phyloP scores from a whole-genome alignment of 1,284 basidiomycete species.

The Sanghuangporus baumii region DNA sequence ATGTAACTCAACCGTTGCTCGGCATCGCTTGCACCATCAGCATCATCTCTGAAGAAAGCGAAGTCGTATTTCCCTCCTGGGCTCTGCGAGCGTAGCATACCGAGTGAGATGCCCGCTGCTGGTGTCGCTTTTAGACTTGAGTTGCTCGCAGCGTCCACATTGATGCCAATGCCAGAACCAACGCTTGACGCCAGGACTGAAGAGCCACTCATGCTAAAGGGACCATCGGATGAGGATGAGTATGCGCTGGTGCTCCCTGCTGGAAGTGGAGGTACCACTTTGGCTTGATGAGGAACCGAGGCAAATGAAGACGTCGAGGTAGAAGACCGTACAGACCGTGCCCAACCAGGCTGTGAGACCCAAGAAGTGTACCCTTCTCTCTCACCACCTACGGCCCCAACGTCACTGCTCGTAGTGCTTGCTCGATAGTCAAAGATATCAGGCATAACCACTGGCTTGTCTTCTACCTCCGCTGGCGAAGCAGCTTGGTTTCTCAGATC shows the following conservation, averaged over 20 bases:
- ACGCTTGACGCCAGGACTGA: not conserved
- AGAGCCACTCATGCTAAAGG: not conserved
- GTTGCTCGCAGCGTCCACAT: not conserved
- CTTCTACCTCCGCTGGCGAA: not conserved
- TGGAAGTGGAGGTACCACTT: no score
- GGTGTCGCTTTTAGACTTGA: not conserved
- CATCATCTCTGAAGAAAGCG: not conserved
- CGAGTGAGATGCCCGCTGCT: not conserved
- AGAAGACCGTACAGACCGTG: not conserved
- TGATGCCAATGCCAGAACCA: not conserved
- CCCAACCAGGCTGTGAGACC: slow-evolving; percentile 1
- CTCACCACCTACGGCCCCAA: not conserved
- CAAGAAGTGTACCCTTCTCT: slow-evolving; percentile 4
- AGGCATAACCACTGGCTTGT: not conserved
- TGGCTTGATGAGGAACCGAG: no score
- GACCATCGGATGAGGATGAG: not conserved
- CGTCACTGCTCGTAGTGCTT: not conserved
- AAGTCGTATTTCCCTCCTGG: not conserved
- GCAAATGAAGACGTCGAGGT: no score
- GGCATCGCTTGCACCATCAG: not conserved
- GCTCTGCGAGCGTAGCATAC: not conserved
- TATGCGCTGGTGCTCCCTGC: no score
- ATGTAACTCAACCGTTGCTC: not conserved
- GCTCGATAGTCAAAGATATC: slow-evolving; percentile 5
- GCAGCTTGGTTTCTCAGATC: not conserved